phyloP scores from a whole-genome alignment of 2,329 filamentous ascomycete genomes.

The Fusarium tupiense region DNA sequence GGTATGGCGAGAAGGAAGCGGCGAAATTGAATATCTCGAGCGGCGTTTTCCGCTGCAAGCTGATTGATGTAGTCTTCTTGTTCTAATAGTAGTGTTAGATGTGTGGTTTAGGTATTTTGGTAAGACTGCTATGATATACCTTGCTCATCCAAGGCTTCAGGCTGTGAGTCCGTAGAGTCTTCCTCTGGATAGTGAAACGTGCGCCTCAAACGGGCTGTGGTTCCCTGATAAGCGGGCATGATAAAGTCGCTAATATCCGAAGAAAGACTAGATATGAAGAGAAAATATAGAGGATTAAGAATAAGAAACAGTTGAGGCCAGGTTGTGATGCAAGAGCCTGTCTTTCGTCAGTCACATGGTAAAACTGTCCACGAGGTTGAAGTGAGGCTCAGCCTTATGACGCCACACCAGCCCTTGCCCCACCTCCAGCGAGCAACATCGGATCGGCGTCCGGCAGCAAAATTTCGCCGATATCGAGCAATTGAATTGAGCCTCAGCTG shows the following conservation, averaged over 20 bases:
- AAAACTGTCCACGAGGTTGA: slow-evolving; percentile 10
- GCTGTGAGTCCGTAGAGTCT: slow-evolving; percentile 57
- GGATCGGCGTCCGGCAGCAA: slow-evolving; percentile 38
- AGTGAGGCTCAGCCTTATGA: slow-evolving; percentile 43
- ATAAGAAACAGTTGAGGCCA: background rate
- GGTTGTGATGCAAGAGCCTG: slow-evolving; percentile 7
- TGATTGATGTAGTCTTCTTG: slow-evolving; percentile 71
- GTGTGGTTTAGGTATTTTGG: background rate
- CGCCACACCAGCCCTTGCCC: slow-evolving; percentile 35
- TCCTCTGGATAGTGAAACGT: slow-evolving; percentile 81
- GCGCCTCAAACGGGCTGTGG: slow-evolving; percentile 72
- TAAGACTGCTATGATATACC: slow-evolving; percentile 54
- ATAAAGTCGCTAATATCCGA: background rate
- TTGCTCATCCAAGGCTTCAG: slow-evolving; percentile 79
- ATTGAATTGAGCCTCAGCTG: slow-evolving; percentile 36
- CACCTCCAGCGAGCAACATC: slow-evolving; percentile 6
- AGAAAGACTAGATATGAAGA: background rate
- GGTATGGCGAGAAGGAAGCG: slow-evolving; percentile 70
- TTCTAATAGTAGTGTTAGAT: slow-evolving; percentile 52
- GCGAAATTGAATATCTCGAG: slow-evolving; percentile 67
- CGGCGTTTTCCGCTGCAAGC: slow-evolving; percentile 65
- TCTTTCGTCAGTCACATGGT: slow-evolving; percentile 40
- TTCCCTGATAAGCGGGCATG: slow-evolving; percentile 42
- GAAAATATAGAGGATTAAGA: background rate
- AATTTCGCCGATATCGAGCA: slow-evolving; percentile 40